Base-by-base conservation (phyloP, 169 alveolate species). In the Theileria annulata region DNA sequence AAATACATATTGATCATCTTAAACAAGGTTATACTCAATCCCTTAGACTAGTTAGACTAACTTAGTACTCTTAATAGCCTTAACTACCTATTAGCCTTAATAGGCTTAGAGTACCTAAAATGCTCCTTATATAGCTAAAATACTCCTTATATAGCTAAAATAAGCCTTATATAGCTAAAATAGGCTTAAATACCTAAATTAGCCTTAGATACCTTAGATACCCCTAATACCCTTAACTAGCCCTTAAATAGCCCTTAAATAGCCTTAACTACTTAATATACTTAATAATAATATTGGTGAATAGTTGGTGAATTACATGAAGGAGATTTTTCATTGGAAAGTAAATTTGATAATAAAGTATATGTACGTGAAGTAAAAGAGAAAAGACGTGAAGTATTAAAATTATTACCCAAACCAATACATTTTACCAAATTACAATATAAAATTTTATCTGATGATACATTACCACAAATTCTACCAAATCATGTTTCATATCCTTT, bases 391-490 rank as follows among this genome's bases (percentile, higher is more conserved):
- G 33, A 21, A 27, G 47, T 75, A 19, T 19, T 63, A 37, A 63
- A 75, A 10, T 12, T 75, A 12, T 4, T 75, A 9, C 82, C 82
- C n/a, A 28, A 62, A 37, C 5, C 81, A 8, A 77, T 80, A 21
- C 54, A 25, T 13, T 21, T 3, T 17, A 27, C n/a, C 19, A 47
- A 56, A 21, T n/a, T 56, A 19, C 56, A 2, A 6, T 75, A 70
- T 71, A 62, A 35, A 62, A 80, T 75, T 6, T 9, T 66, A 4
- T 23, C 82, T 8, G 82, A 67, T 15, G 23, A 60, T 17, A 56
- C 30, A 15, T 9, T 75, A 19, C 82, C 82, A 3, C 82, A 75
- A 66, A 48, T 75, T 6, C 8, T 21, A 23, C 82, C 82, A 66
- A 69, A 75, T 28, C 49, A 3, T 6, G 82, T 75, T 23, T 17